A percentile compares a stretch with the other conserved stretches of the same genome.
These are phyloP conservation scores for Hypoxylon sp. DNA, from an alignment of 2,329 filamentous ascomycete species.

Conservation along the genomic window DNA sequence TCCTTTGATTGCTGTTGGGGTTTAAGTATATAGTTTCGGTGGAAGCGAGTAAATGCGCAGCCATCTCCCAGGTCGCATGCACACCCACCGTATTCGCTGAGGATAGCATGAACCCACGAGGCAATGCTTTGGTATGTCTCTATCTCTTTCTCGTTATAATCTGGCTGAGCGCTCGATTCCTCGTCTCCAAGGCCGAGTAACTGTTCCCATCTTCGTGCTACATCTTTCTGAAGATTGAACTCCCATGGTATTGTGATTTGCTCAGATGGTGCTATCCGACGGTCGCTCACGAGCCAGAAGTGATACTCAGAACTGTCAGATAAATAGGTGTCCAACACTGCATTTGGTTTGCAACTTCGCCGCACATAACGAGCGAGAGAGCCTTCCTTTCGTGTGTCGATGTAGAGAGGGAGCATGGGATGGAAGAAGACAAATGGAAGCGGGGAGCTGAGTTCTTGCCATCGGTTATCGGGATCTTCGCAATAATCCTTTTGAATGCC, in stretches of 20 bases:
- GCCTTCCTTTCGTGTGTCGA: conserved; percentile 88
- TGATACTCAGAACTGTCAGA: conserved; percentile 85
- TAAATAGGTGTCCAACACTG: conserved; percentile 88
- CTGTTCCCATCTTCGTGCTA: conserved; percentile 68
- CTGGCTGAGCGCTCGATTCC: conserved; percentile 63
- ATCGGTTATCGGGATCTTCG: conserved; percentile 74
- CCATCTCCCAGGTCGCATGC: conserved; percentile 77
- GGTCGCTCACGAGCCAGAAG: conserved; percentile 91
- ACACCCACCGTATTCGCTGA: conserved; percentile 85
- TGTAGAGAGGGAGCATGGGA: conserved; percentile 88
- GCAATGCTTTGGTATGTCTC: conserved; percentile 72
- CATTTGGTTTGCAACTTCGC: conserved; percentile 91
- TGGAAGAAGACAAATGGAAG: conserved; percentile 89
- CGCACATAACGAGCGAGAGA: conserved; percentile 90
- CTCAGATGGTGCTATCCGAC: conserved; percentile 76
- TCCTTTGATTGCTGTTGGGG: conserved; percentile 61
- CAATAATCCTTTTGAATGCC: conserved; percentile 82
- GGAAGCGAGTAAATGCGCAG: conserved; percentile 75
- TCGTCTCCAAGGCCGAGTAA: conserved; percentile 75
- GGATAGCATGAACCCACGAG: conserved; percentile 76
- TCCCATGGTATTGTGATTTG: conserved; percentile 78
- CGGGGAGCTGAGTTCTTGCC: conserved; percentile 75
- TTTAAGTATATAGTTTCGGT: conserved; percentile 69
- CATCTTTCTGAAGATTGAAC: conserved; percentile 72
- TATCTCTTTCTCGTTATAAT: conserved; percentile 69